A percentile compares a stretch with the other conserved stretches of the same genome.
phyloP scores from a whole-genome alignment of 1,284 basidiomycete species.

The Cutaneotrichosporon cutaneum region DNA sequence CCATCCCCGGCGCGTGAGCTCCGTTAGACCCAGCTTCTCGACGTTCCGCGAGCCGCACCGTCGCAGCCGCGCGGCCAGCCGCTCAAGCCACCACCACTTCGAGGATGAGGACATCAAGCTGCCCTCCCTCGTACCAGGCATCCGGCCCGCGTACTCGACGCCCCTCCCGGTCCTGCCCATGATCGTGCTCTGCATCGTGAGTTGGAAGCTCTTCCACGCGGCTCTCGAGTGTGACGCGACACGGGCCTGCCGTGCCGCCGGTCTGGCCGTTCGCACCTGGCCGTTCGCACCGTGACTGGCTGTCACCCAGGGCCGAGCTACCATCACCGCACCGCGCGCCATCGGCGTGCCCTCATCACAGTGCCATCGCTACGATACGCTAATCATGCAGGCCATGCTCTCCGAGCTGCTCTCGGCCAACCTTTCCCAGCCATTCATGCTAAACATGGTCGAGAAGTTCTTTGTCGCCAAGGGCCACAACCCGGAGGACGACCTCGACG shows the following conservation, averaged over 20 bases:
- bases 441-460: constrained; percentile 83
- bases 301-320: constrained; percentile 3
- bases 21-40: constrained; percentile 17
- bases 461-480: constrained; percentile 36
- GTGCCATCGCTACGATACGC: not conserved
- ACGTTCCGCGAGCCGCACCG: constrained; percentile 14
- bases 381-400: constrained; percentile 68
- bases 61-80: constrained; percentile 3
- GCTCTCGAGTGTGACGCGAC: constrained; percentile 5
- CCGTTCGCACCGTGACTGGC: not conserved
- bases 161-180: constrained; percentile 84
- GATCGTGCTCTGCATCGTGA: constrained; percentile 84
- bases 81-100: constrained; percentile 11
- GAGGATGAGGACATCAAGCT: constrained; percentile 42
- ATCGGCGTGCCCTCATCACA: not conserved
- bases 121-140: constrained; percentile 50
- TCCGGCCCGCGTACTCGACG: constrained; percentile 58
- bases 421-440: constrained; percentile 79
- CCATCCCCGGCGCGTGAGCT: constrained; percentile 11
- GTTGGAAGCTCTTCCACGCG: constrained; percentile 36
- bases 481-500: constrained; percentile 47
- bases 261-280: not conserved
- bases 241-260: not conserved
- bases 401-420: constrained; percentile 91
- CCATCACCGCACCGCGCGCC: not conserved